Base-by-base conservation (phyloP, 192 early-diverging fungal genomes). In the Backusella tuberculispora region DNA sequence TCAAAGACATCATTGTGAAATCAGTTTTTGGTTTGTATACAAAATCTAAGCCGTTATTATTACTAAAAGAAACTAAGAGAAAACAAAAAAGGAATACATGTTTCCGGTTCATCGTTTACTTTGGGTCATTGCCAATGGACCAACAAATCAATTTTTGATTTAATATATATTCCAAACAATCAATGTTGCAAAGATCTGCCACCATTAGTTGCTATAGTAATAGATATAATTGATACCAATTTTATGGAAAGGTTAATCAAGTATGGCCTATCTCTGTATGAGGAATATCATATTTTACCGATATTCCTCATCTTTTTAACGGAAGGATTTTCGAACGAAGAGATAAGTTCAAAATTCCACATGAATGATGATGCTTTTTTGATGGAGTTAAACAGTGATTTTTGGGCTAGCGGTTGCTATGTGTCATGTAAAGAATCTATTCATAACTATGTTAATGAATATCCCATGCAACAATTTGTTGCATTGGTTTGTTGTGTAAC, bases 201-300 rank as follows among this genome's bases (percentile, higher is more conserved):
- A 7, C 41, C 41, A 5, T 5, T 42, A 5, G 3, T 42, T 42
- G 7, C 7, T 42, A 7, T 42, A 42, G 7, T 42, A 7, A 3
- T 5, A 42, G 7, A 7, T 42, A 42, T 42, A 42, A 42, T 42
- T 42, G 41, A 42, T 42, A 42, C 4, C 41, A 42, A 3, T 5
- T 56, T 56, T 21, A 56, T 56, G 53, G 53, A 56, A 21, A 21
- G 19, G 6, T 56, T 56, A 56, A 56, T 56, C 53, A 56, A 56
- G 6, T 21, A 21, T 56, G 3, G 53, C 19, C 3, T 56, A 56
- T 56, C 53, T 21, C 19, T 56, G 4, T 21, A 56, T 56, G 53
- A 56, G 19, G 53, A 56, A 56, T 56, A 56, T 21, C 17, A 56
- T 19, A 56, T 56, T 21, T 56, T 21, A 56, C 53, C 53, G 6